Conservation (phyloP, 2,329 filamentous ascomycete genomes). For the Colletotrichum tropicicola region DNA sequence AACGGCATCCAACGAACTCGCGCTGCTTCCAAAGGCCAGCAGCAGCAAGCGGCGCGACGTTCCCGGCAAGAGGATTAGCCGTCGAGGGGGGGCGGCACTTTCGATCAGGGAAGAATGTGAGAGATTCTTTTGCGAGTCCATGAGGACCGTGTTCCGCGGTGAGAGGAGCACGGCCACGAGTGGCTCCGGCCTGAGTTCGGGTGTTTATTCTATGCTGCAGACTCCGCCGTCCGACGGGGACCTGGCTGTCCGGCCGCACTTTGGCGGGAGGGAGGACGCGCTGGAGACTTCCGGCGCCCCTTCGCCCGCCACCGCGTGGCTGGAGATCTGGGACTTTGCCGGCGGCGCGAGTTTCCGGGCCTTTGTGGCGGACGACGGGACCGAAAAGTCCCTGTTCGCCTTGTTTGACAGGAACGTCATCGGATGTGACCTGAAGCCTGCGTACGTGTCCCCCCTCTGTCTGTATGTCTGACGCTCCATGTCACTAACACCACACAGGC, state of each 20-base stretch:
- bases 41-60: conserved; percentile 48
- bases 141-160: conserved; percentile 94
- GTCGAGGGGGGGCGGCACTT: conserved; percentile 91
- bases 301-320: conserved; percentile 62
- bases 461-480: no score
- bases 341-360: conserved; percentile 87
- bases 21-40: conserved; percentile 66
- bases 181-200: conserved; percentile 89
- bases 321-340: conserved; percentile 87
- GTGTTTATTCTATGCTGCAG: conserved; percentile 68
- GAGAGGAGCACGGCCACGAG: conserved; percentile 81
- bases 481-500: conserved; percentile 57
- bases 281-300: conserved; percentile 19
- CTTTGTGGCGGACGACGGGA: conserved; percentile 77
- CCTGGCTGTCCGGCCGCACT: conserved; percentile 43
- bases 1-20: conserved; percentile 73
- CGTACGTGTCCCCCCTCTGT: conserved; percentile 64
- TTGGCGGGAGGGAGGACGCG: conserved; percentile 27
- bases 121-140: conserved; percentile 99
- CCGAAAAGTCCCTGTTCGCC: conserved; percentile 81
- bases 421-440: conserved; percentile 84
- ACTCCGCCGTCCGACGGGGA: conserved; percentile 64
- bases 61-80: conserved; percentile 51
- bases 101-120: conserved; percentile 99
- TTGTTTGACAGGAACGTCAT: conserved; percentile 82